Conservation (phyloP, 305 asterid species). For the Fraxinus xanthoxyloides region DNA sequence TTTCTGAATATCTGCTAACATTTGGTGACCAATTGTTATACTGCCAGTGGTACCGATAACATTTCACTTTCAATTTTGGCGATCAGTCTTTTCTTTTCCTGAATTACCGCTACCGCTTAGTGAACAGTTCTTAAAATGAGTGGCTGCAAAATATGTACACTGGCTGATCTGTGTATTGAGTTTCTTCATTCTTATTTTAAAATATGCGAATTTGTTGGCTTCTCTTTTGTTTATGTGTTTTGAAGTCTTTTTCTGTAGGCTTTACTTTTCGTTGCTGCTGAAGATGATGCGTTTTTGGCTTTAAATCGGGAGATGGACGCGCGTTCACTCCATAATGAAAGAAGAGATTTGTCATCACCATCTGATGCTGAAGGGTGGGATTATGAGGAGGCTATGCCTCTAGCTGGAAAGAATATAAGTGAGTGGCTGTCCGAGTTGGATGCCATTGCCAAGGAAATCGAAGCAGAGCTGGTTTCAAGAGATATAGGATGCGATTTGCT, state of each 20-base stretch:
- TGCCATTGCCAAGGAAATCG: conserved; percentile 77
- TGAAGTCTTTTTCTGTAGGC: conserved; percentile 41
- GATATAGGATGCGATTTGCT: conserved; percentile 77
- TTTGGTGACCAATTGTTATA: background rate
- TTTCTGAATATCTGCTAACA: background rate
- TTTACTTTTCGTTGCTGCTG: conserved; percentile 77
- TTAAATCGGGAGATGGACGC: conserved; percentile 66
- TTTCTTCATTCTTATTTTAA: background rate
- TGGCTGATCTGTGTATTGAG: background rate
- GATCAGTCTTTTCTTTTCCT: background rate
- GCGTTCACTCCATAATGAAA: conserved; percentile 52
- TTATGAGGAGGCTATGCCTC: conserved; percentile 60
- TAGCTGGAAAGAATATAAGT: conserved; percentile 63
- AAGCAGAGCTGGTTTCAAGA: conserved; percentile 76
- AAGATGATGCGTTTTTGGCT: conserved; percentile 75
- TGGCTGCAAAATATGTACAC: background rate
- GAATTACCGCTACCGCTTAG: background rate
- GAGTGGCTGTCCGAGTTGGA: conserved; percentile 81
- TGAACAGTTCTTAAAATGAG: background rate
- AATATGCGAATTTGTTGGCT: background rate
- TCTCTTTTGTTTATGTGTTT: conserved; percentile 8
- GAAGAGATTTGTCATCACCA: conserved; percentile 36
- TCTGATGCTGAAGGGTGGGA: conserved; percentile 46
- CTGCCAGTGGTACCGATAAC: too few relatives aligned
- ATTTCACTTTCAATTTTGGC: background rate